A percentile compares a stretch with the other conserved stretches of the same genome.
phyloP scores from a whole-genome alignment of 768 basidiomycete genomes.

The Candolleomyces eurysporus region DNA sequence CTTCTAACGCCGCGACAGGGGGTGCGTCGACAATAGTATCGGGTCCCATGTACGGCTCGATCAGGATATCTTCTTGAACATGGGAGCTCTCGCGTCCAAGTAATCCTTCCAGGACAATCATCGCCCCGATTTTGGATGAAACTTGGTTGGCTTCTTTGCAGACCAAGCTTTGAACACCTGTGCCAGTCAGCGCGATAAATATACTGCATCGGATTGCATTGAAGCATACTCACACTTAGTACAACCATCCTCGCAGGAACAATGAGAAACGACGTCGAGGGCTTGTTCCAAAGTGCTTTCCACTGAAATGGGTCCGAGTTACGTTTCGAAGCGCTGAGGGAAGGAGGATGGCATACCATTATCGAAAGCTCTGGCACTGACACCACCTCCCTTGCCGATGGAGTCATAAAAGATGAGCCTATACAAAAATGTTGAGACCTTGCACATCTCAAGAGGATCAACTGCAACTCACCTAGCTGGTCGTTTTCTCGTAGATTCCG shows the following conservation, averaged over 20 bases:
- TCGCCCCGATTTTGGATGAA: conserved; percentile 72
- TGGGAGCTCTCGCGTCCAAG: conserved; percentile 44
- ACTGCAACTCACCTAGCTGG: conserved; percentile 53
- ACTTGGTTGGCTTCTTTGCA: conserved; percentile 77
- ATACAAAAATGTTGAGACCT: background rate
- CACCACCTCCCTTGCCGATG: conserved; percentile 65
- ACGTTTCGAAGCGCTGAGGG: background rate
- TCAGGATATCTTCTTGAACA: conserved; percentile 24
- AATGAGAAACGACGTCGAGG: conserved; percentile 51
- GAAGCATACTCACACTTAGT: conserved; percentile 45
- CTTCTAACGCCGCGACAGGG: conserved; percentile 41
- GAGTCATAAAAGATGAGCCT: conserved; percentile 84
- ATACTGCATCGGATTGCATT: background rate
- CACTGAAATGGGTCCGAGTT: conserved; percentile 32
- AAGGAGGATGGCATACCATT: conserved; percentile 47
- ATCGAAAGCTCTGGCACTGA: conserved; percentile 80
- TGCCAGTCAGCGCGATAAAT: background rate
- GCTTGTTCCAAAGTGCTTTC: conserved; percentile 60
- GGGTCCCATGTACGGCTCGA: conserved; percentile 15
- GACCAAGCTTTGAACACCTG: conserved; percentile 63
- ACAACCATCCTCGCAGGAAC: conserved; percentile 72
- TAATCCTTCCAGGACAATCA: conserved; percentile 60
- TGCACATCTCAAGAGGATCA: background rate
- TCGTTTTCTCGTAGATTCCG: conserved; percentile 56
- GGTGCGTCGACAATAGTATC: conserved; percentile 57